Percentiles rank a stretch among this genome's conserved stretches.
Conservation (phyloP, 257 asterid species). For the Fraxinus americana region DNA sequence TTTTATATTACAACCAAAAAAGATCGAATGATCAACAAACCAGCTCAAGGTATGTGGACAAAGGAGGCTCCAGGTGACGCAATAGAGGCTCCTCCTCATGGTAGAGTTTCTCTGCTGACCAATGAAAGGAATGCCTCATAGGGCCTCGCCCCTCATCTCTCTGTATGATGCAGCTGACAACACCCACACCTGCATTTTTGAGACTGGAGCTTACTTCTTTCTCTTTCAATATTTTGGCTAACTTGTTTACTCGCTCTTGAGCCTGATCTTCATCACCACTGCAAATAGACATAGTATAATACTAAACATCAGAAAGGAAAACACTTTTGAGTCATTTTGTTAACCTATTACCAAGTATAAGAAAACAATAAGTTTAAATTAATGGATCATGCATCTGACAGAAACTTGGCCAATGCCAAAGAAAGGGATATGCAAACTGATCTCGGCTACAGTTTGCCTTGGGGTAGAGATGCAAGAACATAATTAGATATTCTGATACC, state of each 20-base stretch:
- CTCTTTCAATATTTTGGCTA: slow-evolving; percentile 89
- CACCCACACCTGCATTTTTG: slow-evolving; percentile 87
- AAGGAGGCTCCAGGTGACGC: slow-evolving; percentile 99
- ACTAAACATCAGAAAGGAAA: slow-evolving; percentile 4
- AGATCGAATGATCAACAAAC: slow-evolving; percentile 40
- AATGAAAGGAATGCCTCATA: slow-evolving; percentile 94
- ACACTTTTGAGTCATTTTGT: background rate
- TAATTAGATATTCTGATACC: slow-evolving; percentile 4
- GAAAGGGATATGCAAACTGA: background rate
- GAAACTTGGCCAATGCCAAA: background rate
- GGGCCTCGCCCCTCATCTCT: slow-evolving; percentile 99
- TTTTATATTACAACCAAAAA: slow-evolving; percentile 5
- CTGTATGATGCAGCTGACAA: slow-evolving; percentile 90
- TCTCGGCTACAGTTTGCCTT: background rate
- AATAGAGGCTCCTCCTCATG: slow-evolving; percentile 83
- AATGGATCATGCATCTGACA: background rate
- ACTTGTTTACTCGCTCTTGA: slow-evolving; percentile 88
- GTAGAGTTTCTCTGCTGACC: slow-evolving; percentile 74
- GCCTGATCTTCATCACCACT: slow-evolving; percentile 99
- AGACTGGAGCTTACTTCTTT: slow-evolving; percentile 81
- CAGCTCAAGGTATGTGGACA: slow-evolving; percentile 94
- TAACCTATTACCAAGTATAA: background rate
- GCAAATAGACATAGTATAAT: slow-evolving; percentile 25
- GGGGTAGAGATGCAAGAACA: background rate
- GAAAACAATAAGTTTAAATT: background rate